These are phyloP conservation scores for Sporodiniella umbellata DNA, from an alignment of 371 early-diverging fungal genomes.

Conservation along the genomic window DNA sequence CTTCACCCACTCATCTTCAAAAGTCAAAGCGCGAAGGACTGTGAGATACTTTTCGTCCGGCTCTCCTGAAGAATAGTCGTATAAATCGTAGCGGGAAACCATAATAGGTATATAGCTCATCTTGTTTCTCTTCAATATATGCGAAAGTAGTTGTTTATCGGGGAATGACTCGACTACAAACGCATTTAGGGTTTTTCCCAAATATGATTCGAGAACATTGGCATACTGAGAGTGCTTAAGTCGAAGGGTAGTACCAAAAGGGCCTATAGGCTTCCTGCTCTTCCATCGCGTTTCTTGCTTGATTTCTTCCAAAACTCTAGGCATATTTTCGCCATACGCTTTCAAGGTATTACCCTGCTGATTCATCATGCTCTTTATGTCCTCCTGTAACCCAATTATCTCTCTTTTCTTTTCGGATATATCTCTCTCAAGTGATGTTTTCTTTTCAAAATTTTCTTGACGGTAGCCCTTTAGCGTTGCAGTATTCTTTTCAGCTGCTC, in stretches of 20 bases:
- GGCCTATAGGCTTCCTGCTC: slow-evolving; percentile 73
- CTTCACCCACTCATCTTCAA: slow-evolving; percentile 73
- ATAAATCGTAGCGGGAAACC: slow-evolving; percentile 59
- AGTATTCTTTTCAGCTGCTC: slow-evolving; percentile 5
- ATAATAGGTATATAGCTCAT: slow-evolving; percentile 57
- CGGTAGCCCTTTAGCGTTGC: neutral
- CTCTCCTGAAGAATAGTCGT: slow-evolving; percentile 72
- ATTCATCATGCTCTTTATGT: slow-evolving; percentile 37
- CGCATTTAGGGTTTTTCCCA: slow-evolving; percentile 66
- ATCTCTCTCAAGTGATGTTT: neutral
- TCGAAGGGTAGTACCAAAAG: slow-evolving; percentile 73
- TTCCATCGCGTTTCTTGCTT: slow-evolving; percentile 53
- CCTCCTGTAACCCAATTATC: slow-evolving; percentile 2
- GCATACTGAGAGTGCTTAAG: slow-evolving; percentile 65
- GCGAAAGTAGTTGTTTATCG: slow-evolving; percentile 56
- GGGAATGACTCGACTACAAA: slow-evolving; percentile 75
- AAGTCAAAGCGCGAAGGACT: slow-evolving; percentile 59
- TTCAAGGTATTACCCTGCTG: slow-evolving; percentile 64
- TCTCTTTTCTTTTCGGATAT: slow-evolving; percentile 2
- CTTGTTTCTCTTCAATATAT: slow-evolving; percentile 45
- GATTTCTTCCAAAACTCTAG: slow-evolving; percentile 67
- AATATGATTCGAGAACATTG: slow-evolving; percentile 64
- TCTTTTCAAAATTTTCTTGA: neutral
- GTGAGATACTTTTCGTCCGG: slow-evolving; percentile 66
- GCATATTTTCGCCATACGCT: slow-evolving; percentile 72